A percentile compares a stretch with the other conserved stretches of the same genome.
Conservation (phyloP, 2,329 filamentous ascomycete genomes). For the Penicillium frequentans region DNA sequence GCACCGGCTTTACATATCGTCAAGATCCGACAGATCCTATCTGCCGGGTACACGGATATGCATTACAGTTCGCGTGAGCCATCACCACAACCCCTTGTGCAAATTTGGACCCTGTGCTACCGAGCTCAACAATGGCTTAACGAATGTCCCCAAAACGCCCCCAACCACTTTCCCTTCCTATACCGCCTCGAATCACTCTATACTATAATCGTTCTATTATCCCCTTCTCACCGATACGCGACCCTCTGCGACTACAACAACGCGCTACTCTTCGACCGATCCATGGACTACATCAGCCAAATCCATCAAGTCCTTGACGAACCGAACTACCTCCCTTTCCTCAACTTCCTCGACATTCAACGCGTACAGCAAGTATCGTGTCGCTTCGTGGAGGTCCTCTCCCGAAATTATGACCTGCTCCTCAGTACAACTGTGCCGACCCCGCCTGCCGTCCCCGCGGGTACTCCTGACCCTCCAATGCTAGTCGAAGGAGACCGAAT, state of each 20-base stretch:
- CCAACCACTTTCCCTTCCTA: slow-evolving; percentile 67
- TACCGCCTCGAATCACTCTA: slow-evolving; percentile 89
- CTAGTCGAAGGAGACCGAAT: slow-evolving; percentile 33
- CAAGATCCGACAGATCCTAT: slow-evolving; percentile 80
- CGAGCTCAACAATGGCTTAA: slow-evolving; percentile 78
- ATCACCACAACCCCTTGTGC: slow-evolving; percentile 63
- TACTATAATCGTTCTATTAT: slow-evolving; percentile 86
- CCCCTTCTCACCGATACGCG: slow-evolving; percentile 73
- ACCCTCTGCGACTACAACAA: slow-evolving; percentile 72
- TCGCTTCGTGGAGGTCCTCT: slow-evolving; percentile 58
- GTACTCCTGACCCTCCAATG: slow-evolving; percentile 33
- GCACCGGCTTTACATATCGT: slow-evolving; percentile 77
- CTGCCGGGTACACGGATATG: slow-evolving; percentile 83
- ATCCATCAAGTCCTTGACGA: slow-evolving; percentile 68
- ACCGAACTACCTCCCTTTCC: slow-evolving; percentile 62
- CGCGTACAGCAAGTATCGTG: slow-evolving; percentile 71
- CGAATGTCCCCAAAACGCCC: slow-evolving; percentile 66
- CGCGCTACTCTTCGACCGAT: slow-evolving; percentile 80
- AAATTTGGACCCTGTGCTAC: slow-evolving; percentile 41
- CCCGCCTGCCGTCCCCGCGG: slow-evolving; percentile 29
- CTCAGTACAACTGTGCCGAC: slow-evolving; percentile 32
- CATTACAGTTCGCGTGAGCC: slow-evolving; percentile 74
- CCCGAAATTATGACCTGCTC: slow-evolving; percentile 52
- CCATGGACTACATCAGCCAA: slow-evolving; percentile 75
- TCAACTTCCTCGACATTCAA: slow-evolving; percentile 85